Evolutionary conservation across 2,329 filamentous ascomycete genomes (phyloP).

Genomic region (Xylaria digitata): DNA sequence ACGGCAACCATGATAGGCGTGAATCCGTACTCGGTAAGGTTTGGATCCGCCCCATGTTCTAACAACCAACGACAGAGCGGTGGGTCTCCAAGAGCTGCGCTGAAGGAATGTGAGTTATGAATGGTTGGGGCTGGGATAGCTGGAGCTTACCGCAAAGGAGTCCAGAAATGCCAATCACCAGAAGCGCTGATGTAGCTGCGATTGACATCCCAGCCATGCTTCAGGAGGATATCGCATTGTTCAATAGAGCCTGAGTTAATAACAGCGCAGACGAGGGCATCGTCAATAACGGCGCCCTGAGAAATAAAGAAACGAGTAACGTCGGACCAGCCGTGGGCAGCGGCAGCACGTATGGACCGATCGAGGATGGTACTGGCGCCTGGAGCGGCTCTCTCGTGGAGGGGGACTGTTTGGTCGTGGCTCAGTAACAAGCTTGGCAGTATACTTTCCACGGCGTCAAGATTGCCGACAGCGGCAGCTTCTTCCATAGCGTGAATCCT

Average conservation of each 20-base stretch:
- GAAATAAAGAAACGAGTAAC: slow-evolving; percentile 41
- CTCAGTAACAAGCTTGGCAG: slow-evolving; percentile 41
- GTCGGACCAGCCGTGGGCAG: slow-evolving; percentile 38
- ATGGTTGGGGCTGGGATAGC: slow-evolving; percentile 4
- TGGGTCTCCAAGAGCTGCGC: slow-evolving; percentile 40
- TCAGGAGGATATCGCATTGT: slow-evolving; percentile 39
- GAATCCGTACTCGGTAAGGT: slow-evolving; percentile 41
- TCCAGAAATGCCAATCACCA: slow-evolving; percentile 42
- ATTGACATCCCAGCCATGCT: slow-evolving; percentile 42
- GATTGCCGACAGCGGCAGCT: slow-evolving; percentile 43
- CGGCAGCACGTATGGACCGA: slow-evolving; percentile 40
- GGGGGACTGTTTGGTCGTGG: slow-evolving; percentile 38
- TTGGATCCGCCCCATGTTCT: slow-evolving; percentile 42
- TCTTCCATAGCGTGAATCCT: slow-evolving; percentile 44
- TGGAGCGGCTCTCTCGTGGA: slow-evolving; percentile 41
- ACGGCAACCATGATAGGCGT: slow-evolving; percentile 44
- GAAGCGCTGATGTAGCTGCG: slow-evolving; percentile 43
- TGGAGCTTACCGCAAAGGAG: slow-evolving; percentile 39
- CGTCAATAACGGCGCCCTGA: slow-evolving; percentile 41
- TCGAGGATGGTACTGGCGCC: slow-evolving; percentile 42
- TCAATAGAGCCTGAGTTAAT: slow-evolving; percentile 41
- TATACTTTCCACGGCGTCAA: slow-evolving; percentile 41
- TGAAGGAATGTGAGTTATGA: slow-evolving; percentile 30
- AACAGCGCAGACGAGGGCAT: slow-evolving; percentile 41
- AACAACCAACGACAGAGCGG: slow-evolving; percentile 41